A percentile compares a stretch with the other conserved stretches of the same genome.
Evolutionary conservation across 75 land plant species (phyloP).

Genomic region (Cryptomeria japonica): DNA sequence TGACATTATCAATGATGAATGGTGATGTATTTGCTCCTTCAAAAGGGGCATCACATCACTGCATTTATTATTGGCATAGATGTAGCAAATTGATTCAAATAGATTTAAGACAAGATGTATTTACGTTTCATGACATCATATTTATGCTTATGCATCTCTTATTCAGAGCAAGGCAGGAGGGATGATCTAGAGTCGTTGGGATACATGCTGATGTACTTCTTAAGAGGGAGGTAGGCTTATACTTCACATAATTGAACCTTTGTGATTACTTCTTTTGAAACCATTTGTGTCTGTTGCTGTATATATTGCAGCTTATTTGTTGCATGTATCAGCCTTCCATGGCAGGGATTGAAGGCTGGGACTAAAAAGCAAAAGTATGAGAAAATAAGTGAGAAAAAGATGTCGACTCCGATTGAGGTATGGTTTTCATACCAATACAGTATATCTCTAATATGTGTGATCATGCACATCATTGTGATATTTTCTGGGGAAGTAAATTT

Average conservation of each 20-base stretch:
- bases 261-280: not conserved
- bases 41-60: not conserved
- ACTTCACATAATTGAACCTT: not conserved
- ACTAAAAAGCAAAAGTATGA: slow-evolving; percentile 63
- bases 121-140: not conserved
- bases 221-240: slow-evolving; percentile 32
- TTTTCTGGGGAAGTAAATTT: not conserved
- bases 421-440: not conserved
- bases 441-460: not conserved
- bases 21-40: not conserved
- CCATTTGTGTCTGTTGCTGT: not conserved
- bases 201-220: slow-evolving; percentile 55
- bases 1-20: not conserved
- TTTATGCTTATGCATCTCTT: not conserved
- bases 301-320: slow-evolving; percentile 5
- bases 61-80: not conserved
- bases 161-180: slow-evolving; percentile 51
- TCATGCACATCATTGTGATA: not conserved
- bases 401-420: slow-evolving; percentile 59
- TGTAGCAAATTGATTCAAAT: not conserved
- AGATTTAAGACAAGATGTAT: not conserved
- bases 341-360: slow-evolving; percentile 61
- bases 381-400: slow-evolving; percentile 56
- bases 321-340: slow-evolving; percentile 37
- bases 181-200: slow-evolving; percentile 58